Evolutionary conservation across 2,329 filamentous ascomycete species (phyloP).

Genomic region (Colletotrichum viniferum): DNA sequence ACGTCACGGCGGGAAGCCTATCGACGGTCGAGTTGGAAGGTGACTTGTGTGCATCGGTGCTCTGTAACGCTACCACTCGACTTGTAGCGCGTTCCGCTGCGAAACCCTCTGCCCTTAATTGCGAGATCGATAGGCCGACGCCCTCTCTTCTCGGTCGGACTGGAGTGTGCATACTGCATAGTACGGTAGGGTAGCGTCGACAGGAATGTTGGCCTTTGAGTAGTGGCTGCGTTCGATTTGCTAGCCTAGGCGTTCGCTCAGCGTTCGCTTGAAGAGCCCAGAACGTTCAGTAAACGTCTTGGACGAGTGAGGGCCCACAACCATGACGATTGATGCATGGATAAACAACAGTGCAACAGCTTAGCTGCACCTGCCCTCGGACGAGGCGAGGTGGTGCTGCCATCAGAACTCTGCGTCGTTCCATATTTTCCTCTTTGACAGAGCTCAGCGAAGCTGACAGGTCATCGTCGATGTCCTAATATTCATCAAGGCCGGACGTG

Average conservation of each 20-base stretch:
- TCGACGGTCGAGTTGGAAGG: neutral
- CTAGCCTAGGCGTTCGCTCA: neutral
- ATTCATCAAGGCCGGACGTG: neutral
- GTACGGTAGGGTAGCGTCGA: neutral
- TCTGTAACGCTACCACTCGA: conserved; percentile 2
- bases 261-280: conserved; percentile 5
- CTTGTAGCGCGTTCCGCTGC: neutral
- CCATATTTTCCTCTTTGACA: neutral
- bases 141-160: neutral
- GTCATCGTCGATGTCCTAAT: neutral
- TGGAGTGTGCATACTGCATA: neutral
- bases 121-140: conserved; percentile 2
- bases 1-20: conserved; percentile 9
- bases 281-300: conserved; percentile 5
- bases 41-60: neutral
- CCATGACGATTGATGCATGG: conserved; percentile 4
- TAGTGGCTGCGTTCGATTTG: conserved; percentile 3
- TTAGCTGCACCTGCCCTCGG: neutral
- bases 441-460: neutral
- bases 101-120: neutral
- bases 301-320: neutral
- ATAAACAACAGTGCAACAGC: neutral
- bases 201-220: neutral
- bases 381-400: neutral
- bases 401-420: neutral